phyloP scores from a whole-genome alignment of 2,329 filamentous ascomycete species.

The Diaporthe capsici region DNA sequence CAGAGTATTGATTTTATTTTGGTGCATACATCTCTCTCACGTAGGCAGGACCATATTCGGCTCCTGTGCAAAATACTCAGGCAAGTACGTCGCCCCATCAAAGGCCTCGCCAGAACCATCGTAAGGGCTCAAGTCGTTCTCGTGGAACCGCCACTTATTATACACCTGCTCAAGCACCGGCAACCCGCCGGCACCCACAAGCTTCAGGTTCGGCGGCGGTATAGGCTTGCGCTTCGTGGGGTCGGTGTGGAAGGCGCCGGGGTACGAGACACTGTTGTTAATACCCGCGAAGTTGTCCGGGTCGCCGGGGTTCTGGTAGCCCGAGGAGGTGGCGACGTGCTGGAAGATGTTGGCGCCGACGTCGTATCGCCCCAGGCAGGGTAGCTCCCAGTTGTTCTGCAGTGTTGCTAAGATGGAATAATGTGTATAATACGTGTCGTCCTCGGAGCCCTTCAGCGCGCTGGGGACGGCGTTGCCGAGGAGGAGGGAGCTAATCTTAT shows the following conservation, averaged over 20 bases:
- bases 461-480: conserved; percentile 67
- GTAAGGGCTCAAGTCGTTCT: conserved; percentile 56
- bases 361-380: conserved; percentile 59
- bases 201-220: conserved; percentile 58
- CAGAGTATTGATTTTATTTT: neutral
- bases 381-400: conserved; percentile 59
- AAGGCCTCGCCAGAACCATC: conserved; percentile 60
- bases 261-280: conserved; percentile 59
- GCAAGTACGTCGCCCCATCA: conserved; percentile 56
- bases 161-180: conserved; percentile 53
- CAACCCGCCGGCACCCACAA: conserved; percentile 59
- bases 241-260: conserved; percentile 56
- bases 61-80: conserved; percentile 55
- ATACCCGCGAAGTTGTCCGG: conserved; percentile 52
- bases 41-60: conserved; percentile 41
- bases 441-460: conserved; percentile 62
- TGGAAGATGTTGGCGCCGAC: conserved; percentile 51
- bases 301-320: conserved; percentile 50
- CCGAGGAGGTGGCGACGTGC: conserved; percentile 45
- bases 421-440: conserved; percentile 64
- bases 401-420: conserved; percentile 59
- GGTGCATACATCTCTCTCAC: neutral
- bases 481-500: conserved; percentile 67
- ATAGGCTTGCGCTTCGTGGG: conserved; percentile 49
- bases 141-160: conserved; percentile 49